Conservation (phyloP, 805 yeast genomes). For the Torulaspora delbrueckii region DNA sequence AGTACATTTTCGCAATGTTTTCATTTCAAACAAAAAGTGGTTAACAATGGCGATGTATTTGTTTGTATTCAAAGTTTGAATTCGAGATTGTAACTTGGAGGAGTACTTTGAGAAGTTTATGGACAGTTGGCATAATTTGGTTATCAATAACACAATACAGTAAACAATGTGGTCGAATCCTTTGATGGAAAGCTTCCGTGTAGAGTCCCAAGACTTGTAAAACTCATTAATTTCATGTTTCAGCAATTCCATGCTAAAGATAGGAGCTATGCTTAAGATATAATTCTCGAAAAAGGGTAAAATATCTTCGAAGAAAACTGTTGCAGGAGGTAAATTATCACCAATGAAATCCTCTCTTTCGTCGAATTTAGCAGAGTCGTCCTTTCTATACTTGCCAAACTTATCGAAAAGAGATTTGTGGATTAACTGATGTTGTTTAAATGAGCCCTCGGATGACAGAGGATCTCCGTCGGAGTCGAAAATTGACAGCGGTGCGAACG, state of each 20-base stretch:
- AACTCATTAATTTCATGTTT: conserved; percentile 15
- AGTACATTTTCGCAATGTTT: conserved; percentile 28
- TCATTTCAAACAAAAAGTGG: conserved; percentile 23
- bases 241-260: conserved; percentile 20
- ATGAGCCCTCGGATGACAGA: conserved; percentile 13
- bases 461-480: conserved; percentile 23
- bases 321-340: conserved; percentile 17
- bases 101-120: conserved; percentile 17
- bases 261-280: conserved; percentile 23
- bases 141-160: conserved; percentile 23
- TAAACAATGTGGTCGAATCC: conserved; percentile 26
- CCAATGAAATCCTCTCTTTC: conserved; percentile 8
- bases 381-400: conserved; percentile 25
- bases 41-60: conserved; percentile 26
- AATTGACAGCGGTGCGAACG: conserved; percentile 22
- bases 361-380: conserved; percentile 14
- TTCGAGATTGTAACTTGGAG: conserved; percentile 6
- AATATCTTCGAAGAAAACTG: conserved; percentile 17
- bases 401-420: conserved; percentile 28
- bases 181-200: conserved; percentile 12
- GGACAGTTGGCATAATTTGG: conserved; percentile 25
- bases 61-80: conserved; percentile 19
- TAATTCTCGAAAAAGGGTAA: conserved; percentile 23
- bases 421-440: conserved; percentile 17
- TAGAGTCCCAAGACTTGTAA: conserved; percentile 15